These are phyloP conservation scores for Trichomonas gallinae DNA, from an alignment of 208 protist species.

Conservation along the genomic window DNA sequence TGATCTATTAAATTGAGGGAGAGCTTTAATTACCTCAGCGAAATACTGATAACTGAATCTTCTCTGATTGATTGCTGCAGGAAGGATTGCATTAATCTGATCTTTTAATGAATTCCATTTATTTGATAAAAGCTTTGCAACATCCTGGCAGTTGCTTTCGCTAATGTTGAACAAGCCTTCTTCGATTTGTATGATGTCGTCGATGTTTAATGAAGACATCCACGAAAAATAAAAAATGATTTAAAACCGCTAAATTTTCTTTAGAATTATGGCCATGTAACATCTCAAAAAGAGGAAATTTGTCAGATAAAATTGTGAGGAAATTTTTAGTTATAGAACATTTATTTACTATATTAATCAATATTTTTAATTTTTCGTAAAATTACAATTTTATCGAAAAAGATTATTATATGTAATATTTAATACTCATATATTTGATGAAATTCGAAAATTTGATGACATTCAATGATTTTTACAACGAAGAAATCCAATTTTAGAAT, in stretches of 20 bases:
- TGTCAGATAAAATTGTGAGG: neutral
- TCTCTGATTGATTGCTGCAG: neutral
- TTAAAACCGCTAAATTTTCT: neutral
- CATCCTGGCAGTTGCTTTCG: neutral
- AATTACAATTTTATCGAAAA: no score
- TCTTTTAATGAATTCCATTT: neutral
- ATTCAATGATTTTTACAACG: no score
- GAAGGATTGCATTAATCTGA: neutral
- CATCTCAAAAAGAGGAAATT: neutral
- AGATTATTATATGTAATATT: no score
- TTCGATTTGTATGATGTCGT: neutral
- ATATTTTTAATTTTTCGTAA: no score
- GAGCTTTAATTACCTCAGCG: neutral
- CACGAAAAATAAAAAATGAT: neutral
- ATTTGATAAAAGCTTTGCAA: neutral
- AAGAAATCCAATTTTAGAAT: no score
- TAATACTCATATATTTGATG: no score
- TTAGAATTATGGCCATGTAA: neutral
- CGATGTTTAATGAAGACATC: neutral
- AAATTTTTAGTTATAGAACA: neutral
- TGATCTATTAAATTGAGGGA: neutral
- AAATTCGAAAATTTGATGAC: no score
- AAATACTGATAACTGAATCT: neutral
- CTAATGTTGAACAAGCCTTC: neutral
- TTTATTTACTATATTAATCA: no score